Base-by-base conservation (phyloP, 176 grass and related monocot genomes). In the Dactylis glomerata region DNA sequence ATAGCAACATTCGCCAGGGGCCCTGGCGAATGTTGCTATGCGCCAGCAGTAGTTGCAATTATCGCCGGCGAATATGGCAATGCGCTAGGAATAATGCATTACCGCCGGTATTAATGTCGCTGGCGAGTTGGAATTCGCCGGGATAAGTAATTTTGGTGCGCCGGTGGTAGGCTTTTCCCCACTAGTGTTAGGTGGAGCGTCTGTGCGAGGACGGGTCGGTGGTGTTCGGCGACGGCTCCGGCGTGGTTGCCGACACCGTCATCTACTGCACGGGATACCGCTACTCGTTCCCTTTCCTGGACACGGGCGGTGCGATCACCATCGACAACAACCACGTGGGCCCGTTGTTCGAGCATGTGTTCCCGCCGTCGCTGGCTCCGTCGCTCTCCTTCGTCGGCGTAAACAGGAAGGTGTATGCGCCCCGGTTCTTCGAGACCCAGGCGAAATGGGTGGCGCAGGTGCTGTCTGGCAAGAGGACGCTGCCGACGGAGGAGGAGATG, bases 321-420 rank as follows among this genome's bases (percentile, higher is more conserved):
- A 14, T 88, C 1, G 87, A 84, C 69, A 75, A 65, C 58, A 24
- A 26, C 56, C 57, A 81, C 36, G 86, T 88, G 2, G 73, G 81
- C 0, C 81, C 81, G 45, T 65, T 88, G 30, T 88, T 40, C 82
- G 74, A 83, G 80, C 80, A 88, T 74, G 61, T 37, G 0, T 88
- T 88, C 49, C 87, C 81, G 15, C 81, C 75, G 33, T 38, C 52
- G 45, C 75, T 88, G 3, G 63, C 87, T 12, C 81, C 81, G 49
- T 74, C 64, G 26, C 75, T 88, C 8, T 88, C 87, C 15, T 88
- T 88, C 50, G 81, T 88, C 10, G 81, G 87, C 40, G 6, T 88
- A 44, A 0, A n/a, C 52, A 38, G 81, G 86, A 2, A 47, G 45
- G 45, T 47, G 10, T 47, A 15, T 15, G 45, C 45, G 45, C 45